Evolutionary conservation across 2,329 filamentous ascomycete genomes (phyloP).

Genomic region (Alternaria sp.): DNA sequence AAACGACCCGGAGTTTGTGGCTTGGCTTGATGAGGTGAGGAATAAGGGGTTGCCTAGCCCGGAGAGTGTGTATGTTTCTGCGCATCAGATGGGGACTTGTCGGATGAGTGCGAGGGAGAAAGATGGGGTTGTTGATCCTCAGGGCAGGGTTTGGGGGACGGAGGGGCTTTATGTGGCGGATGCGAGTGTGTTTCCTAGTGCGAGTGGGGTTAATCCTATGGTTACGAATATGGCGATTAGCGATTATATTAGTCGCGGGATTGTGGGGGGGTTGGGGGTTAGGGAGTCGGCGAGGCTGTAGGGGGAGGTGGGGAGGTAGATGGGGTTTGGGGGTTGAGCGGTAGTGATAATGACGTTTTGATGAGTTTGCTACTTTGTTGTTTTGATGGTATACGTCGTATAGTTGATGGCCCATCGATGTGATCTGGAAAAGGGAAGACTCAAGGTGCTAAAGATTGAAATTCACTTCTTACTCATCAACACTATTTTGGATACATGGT

Average conservation of each 20-base stretch:
- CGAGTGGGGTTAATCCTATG: conserved; percentile 84
- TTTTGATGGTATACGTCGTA: too few species aligned
- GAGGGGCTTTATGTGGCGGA: conserved; percentile 73
- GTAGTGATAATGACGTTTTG: too few species aligned
- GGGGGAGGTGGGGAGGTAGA: too few species aligned
- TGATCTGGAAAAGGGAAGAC: too few species aligned
- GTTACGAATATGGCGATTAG: conserved; percentile 69
- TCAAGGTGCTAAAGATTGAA: too few species aligned
- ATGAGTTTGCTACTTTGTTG: too few species aligned
- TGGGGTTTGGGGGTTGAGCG: too few species aligned
- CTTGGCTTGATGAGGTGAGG: conserved; percentile 64
- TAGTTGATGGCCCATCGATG: too few species aligned
- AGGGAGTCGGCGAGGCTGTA: conserved; percentile 27
- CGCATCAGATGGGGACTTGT: conserved; percentile 82
- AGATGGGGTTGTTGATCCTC: conserved; percentile 53
- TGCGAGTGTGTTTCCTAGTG: conserved; percentile 76
- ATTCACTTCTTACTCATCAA: too few species aligned
- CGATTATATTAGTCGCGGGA: conserved; percentile 44
- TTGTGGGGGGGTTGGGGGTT: conserved; percentile 36
- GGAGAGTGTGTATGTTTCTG: conserved; percentile 66
- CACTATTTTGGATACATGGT: too few species aligned
- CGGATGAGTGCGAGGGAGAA: conserved; percentile 66
- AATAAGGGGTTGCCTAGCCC: conserved; percentile 59
- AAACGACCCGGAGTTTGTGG: conserved; percentile 65
- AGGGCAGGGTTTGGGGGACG: conserved; percentile 66